Percentiles rank a stretch among this genome's conserved stretches.
Conservation (phyloP, 2,329 filamentous ascomycete species). For the Ceratocystis cacaofunesta region DNA sequence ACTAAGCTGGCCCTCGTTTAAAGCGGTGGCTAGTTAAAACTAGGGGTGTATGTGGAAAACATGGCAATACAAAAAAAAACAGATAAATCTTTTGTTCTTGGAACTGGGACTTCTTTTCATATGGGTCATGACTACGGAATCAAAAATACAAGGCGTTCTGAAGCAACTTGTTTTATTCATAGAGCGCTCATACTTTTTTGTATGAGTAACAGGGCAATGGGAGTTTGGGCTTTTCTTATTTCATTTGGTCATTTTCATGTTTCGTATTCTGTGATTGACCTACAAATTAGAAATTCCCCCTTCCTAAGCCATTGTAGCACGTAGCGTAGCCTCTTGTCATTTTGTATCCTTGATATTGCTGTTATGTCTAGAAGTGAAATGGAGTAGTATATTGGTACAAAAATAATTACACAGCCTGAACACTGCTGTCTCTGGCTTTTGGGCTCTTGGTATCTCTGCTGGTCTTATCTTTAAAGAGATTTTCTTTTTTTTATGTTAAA, state of each 20-base stretch:
- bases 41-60: slow-evolving; percentile 13
- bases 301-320: neutral
- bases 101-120: slow-evolving; percentile 14
- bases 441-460: neutral
- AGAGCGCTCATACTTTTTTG: slow-evolving; percentile 20
- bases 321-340: neutral
- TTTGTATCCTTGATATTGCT: neutral
- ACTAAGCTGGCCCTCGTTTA: slow-evolving; percentile 98
- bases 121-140: slow-evolving; percentile 15
- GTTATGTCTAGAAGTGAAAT: neutral
- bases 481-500: neutral
- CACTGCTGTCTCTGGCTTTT: neutral
- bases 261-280: neutral
- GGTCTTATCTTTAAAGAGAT: neutral
- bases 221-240: slow-evolving; percentile 26
- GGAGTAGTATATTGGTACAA: neutral
- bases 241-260: slow-evolving; percentile 15
- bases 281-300: neutral
- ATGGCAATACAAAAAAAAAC: slow-evolving; percentile 11
- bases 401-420: neutral
- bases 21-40: slow-evolving; percentile 24
- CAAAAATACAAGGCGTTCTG: slow-evolving; percentile 17
- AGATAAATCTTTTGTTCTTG: slow-evolving; percentile 16
- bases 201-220: slow-evolving; percentile 27
- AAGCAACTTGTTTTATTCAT: slow-evolving; percentile 12